These are phyloP conservation scores for Ascoidea asiatica DNA, from an alignment of 805 yeast genomes.

Conservation along the genomic window DNA sequence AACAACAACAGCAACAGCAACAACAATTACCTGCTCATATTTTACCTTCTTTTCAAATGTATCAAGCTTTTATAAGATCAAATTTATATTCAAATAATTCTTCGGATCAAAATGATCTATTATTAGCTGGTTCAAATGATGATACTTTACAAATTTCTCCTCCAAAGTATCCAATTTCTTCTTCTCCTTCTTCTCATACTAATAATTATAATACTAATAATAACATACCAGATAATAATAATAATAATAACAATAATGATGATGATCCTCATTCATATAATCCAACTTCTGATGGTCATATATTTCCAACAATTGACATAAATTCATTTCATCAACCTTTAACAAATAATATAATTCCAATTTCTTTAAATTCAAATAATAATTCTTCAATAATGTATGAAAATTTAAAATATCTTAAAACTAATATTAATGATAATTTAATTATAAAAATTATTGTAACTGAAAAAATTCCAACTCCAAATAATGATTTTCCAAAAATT, in stretches of 20 bases:
- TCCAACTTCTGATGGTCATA: not conserved
- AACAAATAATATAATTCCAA: not conserved
- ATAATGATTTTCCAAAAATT: too few relatives aligned
- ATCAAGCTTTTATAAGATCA: constrained; percentile 17
- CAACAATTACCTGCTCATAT: too few relatives aligned
- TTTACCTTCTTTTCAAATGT: constrained; percentile 34
- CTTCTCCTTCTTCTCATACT: not conserved
- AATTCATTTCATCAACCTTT: not conserved
- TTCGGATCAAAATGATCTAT: constrained; percentile 22
- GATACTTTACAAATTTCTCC: constrained; percentile 17
- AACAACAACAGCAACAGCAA: too few relatives aligned
- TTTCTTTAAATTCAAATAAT: constrained; percentile 26
- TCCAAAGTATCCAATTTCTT: constrained; percentile 11
- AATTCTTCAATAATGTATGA: constrained; percentile 21
- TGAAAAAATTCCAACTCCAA: constrained; percentile 18
- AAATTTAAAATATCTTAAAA: constrained; percentile 26
- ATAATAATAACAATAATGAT: constrained; percentile 27
- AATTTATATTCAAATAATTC: too few relatives aligned
- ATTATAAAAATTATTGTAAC: constrained; percentile 21
- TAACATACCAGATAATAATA: constrained; percentile 19
- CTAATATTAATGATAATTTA: constrained; percentile 27
- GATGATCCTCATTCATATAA: not conserved
- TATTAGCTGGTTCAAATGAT: constrained; percentile 19
- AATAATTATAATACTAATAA: not conserved
- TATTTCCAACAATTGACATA: not conserved